Percentiles rank a stretch among this genome's conserved stretches.
phyloP scores from a whole-genome alignment of 805 yeast species.

The Yamadazyma endophytica region DNA sequence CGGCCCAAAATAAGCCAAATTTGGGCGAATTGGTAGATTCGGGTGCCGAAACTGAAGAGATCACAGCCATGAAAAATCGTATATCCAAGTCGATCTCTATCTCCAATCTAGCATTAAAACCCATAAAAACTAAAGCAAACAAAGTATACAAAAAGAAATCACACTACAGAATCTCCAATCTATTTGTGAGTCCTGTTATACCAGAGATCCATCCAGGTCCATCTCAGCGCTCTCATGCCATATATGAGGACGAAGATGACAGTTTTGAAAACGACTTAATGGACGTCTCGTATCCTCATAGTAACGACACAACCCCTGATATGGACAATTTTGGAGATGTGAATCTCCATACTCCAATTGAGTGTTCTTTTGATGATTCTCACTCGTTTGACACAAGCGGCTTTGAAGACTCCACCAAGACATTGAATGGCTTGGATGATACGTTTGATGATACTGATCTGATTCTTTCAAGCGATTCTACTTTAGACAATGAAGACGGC shows the following conservation, averaged over 20 bases:
- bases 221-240: too few species aligned
- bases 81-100: conserved; percentile 28
- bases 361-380: neutral
- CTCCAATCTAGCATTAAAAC: conserved; percentile 34
- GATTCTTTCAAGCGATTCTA: conserved; percentile 6
- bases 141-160: conserved; percentile 38
- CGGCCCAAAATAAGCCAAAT: too few species aligned
- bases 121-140: conserved; percentile 30
- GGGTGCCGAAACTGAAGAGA: too few species aligned
- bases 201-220: too few species aligned
- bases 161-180: conserved; percentile 33
- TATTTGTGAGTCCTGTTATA: conserved; percentile 19
- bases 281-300: conserved; percentile 3
- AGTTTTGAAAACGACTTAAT: conserved; percentile 1
- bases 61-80: too few species aligned
- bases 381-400: neutral
- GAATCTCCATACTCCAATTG: too few species aligned
- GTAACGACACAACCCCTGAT: conserved; percentile 12
- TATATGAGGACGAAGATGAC: neutral
- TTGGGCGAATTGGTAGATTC: too few species aligned
- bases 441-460: conserved; percentile 10
- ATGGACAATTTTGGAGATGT: conserved; percentile 2
- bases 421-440: neutral
- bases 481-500: conserved; percentile 8
- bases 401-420: neutral